phyloP scores from a whole-genome alignment of 129 eudicot species.

The Sambucus nigra region DNA sequence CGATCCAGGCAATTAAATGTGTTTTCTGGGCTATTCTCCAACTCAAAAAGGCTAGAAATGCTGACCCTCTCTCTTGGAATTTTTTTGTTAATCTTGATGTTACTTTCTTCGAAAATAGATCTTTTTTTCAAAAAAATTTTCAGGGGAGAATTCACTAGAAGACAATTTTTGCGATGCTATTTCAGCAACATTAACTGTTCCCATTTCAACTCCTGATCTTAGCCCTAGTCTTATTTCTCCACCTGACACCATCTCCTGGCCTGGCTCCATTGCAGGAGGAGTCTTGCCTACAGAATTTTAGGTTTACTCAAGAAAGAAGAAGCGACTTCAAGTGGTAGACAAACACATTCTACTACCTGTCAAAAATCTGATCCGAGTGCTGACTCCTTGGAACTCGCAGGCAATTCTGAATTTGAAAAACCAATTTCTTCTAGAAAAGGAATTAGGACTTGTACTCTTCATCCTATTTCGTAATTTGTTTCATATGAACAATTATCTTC shows the following conservation, averaged over 20 bases:
- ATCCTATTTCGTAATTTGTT: neutral
- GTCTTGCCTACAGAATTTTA: neutral
- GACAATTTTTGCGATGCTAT: neutral
- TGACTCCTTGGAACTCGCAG: too few species aligned
- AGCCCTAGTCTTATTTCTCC: neutral
- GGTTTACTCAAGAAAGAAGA: neutral
- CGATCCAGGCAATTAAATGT: neutral
- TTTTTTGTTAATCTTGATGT: neutral
- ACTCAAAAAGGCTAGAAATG: neutral
- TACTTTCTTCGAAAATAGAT: neutral
- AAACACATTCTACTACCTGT: neutral
- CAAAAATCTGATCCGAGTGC: neutral
- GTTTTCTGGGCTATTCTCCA: neutral
- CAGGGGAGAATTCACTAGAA: neutral
- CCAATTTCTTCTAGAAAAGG: neutral
- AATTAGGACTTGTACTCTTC: neutral
- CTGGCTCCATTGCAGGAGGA: neutral
- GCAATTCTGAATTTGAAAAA: neutral
- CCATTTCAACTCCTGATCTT: neutral
- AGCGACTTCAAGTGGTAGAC: neutral
- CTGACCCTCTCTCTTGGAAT: neutral
- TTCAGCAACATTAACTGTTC: neutral
- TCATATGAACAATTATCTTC: neutral
- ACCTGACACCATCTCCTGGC: neutral
- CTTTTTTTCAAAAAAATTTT: neutral